phyloP scores from a whole-genome alignment of 2,329 filamentous ascomycete species.

The Mycosphaerella sp. region DNA sequence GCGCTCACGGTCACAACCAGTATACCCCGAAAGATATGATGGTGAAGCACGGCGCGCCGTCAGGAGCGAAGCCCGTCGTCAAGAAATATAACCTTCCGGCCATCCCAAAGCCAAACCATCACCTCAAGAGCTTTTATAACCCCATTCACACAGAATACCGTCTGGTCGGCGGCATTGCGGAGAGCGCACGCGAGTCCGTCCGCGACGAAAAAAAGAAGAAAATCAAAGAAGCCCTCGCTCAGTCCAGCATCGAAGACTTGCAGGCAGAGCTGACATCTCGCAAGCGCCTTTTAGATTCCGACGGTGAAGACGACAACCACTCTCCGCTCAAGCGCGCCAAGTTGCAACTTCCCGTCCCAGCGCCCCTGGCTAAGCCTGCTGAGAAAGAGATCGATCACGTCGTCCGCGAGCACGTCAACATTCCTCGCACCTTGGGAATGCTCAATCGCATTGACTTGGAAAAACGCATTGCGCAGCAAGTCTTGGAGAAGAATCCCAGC shows the following conservation, averaged over 20 bases:
- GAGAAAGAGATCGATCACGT: background rate
- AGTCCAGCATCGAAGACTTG: background rate
- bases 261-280: background rate
- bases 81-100: conserved; percentile 8
- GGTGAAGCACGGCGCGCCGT: conserved; percentile 27
- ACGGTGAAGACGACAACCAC: too few species aligned
- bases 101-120: conserved; percentile 10
- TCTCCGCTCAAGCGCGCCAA: too few species aligned
- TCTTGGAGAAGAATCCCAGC: background rate
- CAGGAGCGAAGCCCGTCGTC: conserved; percentile 14
- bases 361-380: background rate
- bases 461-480: background rate
- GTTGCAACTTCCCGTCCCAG: too few species aligned
- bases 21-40: conserved; percentile 27
- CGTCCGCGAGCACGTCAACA: background rate
- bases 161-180: conserved; percentile 5
- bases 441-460: background rate
- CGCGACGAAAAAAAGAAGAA: background rate
- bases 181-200: conserved; percentile 8
- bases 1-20: conserved; percentile 27
- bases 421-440: background rate
- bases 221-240: background rate
- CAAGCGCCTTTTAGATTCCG: too few species aligned
- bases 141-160: conserved; percentile 10
- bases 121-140: background rate